Base-by-base conservation (phyloP, 768 basidiomycete species). In the Leccinellum luteum region DNA sequence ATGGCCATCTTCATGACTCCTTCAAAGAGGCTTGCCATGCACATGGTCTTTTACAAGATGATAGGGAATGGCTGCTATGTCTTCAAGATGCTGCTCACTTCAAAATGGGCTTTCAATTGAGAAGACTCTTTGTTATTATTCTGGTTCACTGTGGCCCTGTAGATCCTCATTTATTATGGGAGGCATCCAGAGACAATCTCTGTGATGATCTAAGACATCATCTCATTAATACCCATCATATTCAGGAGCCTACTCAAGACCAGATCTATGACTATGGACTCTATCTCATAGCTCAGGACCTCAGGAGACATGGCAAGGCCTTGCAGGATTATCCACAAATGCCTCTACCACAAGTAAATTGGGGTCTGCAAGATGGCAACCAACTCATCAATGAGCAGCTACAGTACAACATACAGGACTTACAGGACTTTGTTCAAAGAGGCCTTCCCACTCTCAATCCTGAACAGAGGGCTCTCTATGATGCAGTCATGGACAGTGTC, bases 341-440 rank as follows among this genome's bases (percentile, higher is more conserved):
- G 43, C 43, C 43, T 44, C 19, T 44, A 21, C 43, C 43, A 44
- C 43, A 44, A 44, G n/a, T 19, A 10, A 44, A 44, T 21, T 44
- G 43, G 19, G 43, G 43, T 21, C 19, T 14, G 4, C 43, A 44
- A 15, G 43, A 44, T 19, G 43, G 43, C n/a, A 44, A 44, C 8
- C n/a, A 21, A 44, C 43, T 44, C 43, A 44, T 44, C 43, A 43
- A 43, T 43, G 41, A 43, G 41, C 41, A 43, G 41, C 41, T 43
- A 77, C 32, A 34, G 10, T 44, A 12, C 4, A 21, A 44, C 0
- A 21, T n/a, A 44, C 43, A 44, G 21, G 43, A 44, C 7, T 21
- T 19, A 12, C 43, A 44, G 13, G n/a, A n/a, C 8, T 44, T 19
- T 44, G 43, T 44, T 21, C n/a, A 44, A n/a, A 44, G 9, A 44